Conservation (phyloP, 2,329 filamentous ascomycete genomes). For the Colletotrichum sp. region DNA sequence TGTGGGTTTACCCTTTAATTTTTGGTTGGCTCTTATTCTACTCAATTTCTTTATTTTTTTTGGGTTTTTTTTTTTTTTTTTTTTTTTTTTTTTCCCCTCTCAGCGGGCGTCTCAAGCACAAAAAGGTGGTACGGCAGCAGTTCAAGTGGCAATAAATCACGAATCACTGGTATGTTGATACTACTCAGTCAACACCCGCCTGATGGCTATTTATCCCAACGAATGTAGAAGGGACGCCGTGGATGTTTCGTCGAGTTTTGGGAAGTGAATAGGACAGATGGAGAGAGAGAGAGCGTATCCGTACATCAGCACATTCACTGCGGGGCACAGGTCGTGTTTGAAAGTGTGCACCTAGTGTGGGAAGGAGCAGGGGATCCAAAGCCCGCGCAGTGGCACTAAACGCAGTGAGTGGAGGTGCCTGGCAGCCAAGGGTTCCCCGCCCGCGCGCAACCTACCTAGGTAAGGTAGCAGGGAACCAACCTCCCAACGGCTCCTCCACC, state of each 20-base stretch:
- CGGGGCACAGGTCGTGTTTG: slow-evolving; percentile 2
- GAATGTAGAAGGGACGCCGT: background rate
- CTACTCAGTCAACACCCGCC: slow-evolving; percentile 15
- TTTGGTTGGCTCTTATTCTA: too few species aligned
- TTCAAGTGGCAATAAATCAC: slow-evolving; percentile 1
- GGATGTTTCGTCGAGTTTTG: background rate
- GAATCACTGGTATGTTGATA: background rate
- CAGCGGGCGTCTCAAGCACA: background rate
- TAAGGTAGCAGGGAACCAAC: background rate
- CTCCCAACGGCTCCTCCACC: background rate
- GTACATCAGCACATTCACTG: background rate
- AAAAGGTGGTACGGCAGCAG: background rate
- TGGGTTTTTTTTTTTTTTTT: too few species aligned
- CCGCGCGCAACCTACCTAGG: background rate
- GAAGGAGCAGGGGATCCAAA: background rate
- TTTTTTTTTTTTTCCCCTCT: background rate
- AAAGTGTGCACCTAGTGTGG: background rate
- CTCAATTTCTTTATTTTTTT: too few species aligned
- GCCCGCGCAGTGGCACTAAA: background rate
- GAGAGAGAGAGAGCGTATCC: background rate
- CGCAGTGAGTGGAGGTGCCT: background rate
- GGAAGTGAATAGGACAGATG: background rate
- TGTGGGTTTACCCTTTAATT: too few species aligned
- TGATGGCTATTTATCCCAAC: background rate
- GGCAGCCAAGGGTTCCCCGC: background rate